Percentiles rank a stretch among this genome's conserved stretches.
These are phyloP conservation scores for Polytrichum commune DNA, from an alignment of 225 moss, liverwort and hornwort species.

Conservation along the genomic window DNA sequence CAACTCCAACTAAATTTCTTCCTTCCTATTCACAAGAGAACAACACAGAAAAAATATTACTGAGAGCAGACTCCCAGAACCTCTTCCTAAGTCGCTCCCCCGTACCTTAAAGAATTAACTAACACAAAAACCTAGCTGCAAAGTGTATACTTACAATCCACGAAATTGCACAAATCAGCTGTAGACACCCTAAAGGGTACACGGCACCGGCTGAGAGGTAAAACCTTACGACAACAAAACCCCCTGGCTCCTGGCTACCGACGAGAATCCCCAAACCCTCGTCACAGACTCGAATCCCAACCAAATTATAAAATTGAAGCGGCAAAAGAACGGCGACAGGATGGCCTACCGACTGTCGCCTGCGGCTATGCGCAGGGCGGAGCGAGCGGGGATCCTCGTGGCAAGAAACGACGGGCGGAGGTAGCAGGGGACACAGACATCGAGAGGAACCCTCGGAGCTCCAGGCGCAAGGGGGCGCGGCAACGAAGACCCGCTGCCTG, in stretches of 20 bases:
- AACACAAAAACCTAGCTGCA: background rate
- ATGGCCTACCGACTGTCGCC: background rate
- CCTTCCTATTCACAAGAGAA: too few relatives aligned
- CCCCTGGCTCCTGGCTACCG: background rate
- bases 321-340: background rate
- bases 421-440: slow-evolving; percentile 1
- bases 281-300: background rate
- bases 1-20: background rate
- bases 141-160: background rate
- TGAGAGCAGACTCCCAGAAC: background rate
- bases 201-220: background rate
- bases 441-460: background rate
- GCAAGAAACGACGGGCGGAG: background rate
- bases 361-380: background rate
- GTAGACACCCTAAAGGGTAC: background rate
- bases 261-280: slow-evolving; percentile 3
- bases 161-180: background rate
- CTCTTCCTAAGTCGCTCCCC: background rate
- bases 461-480: background rate
- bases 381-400: background rate
- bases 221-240: background rate
- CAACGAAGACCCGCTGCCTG: background rate
- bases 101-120: background rate
- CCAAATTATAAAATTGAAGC: background rate
- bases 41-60: background rate